Percentiles rank a stretch among this genome's conserved stretches.
phyloP scores from a whole-genome alignment of 129 eudicot species.

The Pulicaria dysenterica region DNA sequence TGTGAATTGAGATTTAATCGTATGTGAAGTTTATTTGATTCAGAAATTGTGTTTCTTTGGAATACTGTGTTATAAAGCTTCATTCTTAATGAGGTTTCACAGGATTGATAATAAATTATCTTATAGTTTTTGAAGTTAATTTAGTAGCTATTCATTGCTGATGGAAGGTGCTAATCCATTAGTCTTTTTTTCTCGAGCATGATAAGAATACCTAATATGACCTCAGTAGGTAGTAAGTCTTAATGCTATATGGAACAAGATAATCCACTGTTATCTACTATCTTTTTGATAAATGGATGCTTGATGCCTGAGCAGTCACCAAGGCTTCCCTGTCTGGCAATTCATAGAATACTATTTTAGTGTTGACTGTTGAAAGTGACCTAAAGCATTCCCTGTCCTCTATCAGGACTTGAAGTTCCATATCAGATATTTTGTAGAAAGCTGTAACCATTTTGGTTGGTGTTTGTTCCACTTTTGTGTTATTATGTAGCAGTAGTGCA shows the following conservation, averaged over 20 bases:
- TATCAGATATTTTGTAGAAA: too few relatives aligned
- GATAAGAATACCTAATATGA: neutral
- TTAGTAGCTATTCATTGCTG: neutral
- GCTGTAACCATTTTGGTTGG: too few relatives aligned
- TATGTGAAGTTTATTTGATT: neutral
- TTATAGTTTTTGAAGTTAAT: neutral
- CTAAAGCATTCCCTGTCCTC: too few relatives aligned
- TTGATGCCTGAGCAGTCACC: too few relatives aligned
- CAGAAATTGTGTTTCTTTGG: neutral
- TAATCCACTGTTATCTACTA: neutral
- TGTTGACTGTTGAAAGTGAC: too few relatives aligned
- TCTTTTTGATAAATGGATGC: neutral
- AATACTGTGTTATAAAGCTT: slow-evolving; percentile 9
- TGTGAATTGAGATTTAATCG: slow-evolving; percentile 5
- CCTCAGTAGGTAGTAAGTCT: neutral
- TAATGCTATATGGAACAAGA: too few relatives aligned
- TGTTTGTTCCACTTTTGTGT: too few relatives aligned
- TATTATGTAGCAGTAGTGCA: too few relatives aligned
- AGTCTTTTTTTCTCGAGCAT: slow-evolving; percentile 14
- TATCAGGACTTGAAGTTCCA: too few relatives aligned
- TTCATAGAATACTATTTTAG: too few relatives aligned
- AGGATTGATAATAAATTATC: neutral
- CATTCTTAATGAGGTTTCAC: neutral
- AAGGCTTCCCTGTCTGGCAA: too few relatives aligned
- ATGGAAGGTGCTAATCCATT: slow-evolving; percentile 3